Conservation (phyloP, 495 filamentous ascomycete genomes). For the Annulohypoxylon stygium region DNA sequence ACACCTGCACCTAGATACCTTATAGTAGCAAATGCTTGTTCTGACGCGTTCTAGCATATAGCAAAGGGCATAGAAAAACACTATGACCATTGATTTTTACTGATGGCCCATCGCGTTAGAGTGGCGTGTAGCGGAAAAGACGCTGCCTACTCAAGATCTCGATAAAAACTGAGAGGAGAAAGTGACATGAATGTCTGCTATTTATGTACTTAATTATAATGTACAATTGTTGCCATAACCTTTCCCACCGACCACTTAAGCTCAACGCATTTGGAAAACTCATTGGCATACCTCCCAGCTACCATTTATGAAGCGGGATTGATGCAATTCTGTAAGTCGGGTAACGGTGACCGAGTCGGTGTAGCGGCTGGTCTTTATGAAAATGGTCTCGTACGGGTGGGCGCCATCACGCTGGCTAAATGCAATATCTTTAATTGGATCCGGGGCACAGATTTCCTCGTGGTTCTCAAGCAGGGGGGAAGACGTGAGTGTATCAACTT, state of each 20-base stretch:
- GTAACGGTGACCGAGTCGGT: slow-evolving; percentile 40
- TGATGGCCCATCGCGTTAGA: too few relatives aligned
- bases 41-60: background rate
- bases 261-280: background rate
- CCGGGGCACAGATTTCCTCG: slow-evolving; percentile 21
- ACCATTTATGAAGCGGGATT: slow-evolving; percentile 24
- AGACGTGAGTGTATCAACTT: slow-evolving; percentile 50
- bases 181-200: background rate
- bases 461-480: slow-evolving; percentile 32
- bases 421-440: slow-evolving; percentile 24
- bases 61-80: background rate
- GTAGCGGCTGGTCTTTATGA: slow-evolving; percentile 48
- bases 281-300: slow-evolving; percentile 44
- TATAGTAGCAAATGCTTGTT: background rate
- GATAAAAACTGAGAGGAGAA: background rate
- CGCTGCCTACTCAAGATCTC: background rate
- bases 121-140: background rate
- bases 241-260: background rate
- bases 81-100: background rate
- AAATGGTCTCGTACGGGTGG: slow-evolving; percentile 55
- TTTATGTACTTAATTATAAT: background rate
- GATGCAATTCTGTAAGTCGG: slow-evolving; percentile 44
- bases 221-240: background rate
- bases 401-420: slow-evolving; percentile 39
- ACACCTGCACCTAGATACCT: background rate